phyloP scores from a whole-genome alignment of 2,329 filamentous ascomycete genomes.

The Aspergillus sp. region DNA sequence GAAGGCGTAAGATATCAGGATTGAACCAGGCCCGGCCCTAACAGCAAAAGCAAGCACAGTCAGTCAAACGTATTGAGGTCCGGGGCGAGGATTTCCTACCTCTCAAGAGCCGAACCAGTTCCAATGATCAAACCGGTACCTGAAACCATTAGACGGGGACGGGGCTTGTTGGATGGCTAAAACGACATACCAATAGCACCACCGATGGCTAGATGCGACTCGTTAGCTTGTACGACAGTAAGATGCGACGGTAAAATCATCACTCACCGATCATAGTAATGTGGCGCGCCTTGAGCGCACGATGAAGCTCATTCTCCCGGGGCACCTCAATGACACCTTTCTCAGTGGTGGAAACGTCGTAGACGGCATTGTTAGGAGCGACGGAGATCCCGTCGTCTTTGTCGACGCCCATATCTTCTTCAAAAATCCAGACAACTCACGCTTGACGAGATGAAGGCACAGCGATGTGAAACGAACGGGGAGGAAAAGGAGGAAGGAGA shows the following conservation, averaged over 20 bases:
- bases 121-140: constrained; percentile 42
- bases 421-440: not conserved
- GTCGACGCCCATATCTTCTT: constrained; percentile 9
- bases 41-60: not conserved
- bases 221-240: not conserved
- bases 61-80: not conserved
- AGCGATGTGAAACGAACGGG: not conserved
- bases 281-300: constrained; percentile 42
- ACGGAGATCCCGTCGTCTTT: constrained; percentile 25
- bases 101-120: constrained; percentile 39
- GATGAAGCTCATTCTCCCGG: constrained; percentile 37
- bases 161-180: not conserved
- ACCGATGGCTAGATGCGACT: constrained; percentile 33
- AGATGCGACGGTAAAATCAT: not conserved
- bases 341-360: constrained; percentile 20
- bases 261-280: constrained; percentile 44
- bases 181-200: constrained; percentile 38
- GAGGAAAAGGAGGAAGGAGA: not conserved
- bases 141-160: not conserved
- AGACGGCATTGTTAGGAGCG: constrained; percentile 19
- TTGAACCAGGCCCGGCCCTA: constrained; percentile 42
- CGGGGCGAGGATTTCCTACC: constrained; percentile 19
- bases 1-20: constrained; percentile 46
- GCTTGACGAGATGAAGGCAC: not conserved
- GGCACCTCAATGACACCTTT: constrained; percentile 26